phyloP scores from a whole-genome alignment of 768 basidiomycete genomes.

The Pleurotus ostreatus region DNA sequence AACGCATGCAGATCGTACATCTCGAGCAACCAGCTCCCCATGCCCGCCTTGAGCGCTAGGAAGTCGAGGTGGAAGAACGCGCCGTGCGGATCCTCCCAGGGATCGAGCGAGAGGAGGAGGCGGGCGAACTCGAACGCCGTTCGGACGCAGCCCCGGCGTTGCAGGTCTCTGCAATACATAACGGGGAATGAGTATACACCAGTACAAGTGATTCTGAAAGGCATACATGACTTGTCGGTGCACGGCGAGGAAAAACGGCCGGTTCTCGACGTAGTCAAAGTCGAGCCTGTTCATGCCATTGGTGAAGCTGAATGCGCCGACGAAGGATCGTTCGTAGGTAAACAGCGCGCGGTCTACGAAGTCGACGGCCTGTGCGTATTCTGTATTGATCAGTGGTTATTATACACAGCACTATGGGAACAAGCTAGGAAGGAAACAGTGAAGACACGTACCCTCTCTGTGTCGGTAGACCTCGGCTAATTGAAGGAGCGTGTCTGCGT shows the following conservation, averaged over 20 bases:
- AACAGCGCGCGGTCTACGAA: constrained; percentile 92
- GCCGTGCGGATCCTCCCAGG: constrained; percentile 87
- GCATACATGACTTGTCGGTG: constrained; percentile 79
- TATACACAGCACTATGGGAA: too few relatives aligned
- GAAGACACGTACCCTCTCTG: constrained; percentile 65
- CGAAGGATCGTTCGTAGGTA: constrained; percentile 87
- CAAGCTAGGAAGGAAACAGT: too few relatives aligned
- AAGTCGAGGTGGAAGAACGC: constrained; percentile 80
- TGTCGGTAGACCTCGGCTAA: constrained; percentile 82
- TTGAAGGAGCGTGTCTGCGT: constrained; percentile 88
- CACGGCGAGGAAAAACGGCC: constrained; percentile 87
- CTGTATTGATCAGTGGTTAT: constrained; percentile 29
- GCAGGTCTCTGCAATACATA: constrained; percentile 56
- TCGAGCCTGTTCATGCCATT: constrained; percentile 80
- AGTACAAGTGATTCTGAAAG: not conserved
- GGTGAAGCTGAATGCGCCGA: constrained; percentile 83
- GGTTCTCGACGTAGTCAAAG: constrained; percentile 87
- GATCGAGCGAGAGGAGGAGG: constrained; percentile 82
- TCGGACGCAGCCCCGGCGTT: constrained; percentile 83
- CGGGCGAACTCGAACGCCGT: constrained; percentile 91
- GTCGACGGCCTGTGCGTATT: constrained; percentile 80
- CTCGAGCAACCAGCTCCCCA: constrained; percentile 78
- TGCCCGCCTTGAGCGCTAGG: constrained; percentile 75
- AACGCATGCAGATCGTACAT: constrained; percentile 46
- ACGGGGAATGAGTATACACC: not conserved